phyloP scores from a whole-genome alignment of 1,139 yeast species.

The Sugiyamaella pinicola region DNA sequence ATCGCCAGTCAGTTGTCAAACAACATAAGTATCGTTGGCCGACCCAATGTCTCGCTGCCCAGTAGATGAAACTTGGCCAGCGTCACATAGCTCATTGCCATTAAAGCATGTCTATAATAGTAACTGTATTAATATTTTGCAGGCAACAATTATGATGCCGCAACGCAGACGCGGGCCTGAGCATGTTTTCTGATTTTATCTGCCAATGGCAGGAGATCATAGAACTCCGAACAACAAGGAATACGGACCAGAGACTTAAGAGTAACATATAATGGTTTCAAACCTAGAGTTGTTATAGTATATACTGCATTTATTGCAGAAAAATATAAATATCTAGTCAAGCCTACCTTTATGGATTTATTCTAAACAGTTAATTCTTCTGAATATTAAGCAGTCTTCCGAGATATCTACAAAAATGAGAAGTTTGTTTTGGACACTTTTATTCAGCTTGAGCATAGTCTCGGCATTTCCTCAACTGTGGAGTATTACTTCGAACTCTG shows the following conservation, averaged over 20 bases:
- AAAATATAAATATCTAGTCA: not conserved
- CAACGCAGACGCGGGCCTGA: not conserved
- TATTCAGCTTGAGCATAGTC: slow-evolving; percentile 3
- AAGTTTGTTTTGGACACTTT: slow-evolving; percentile 5
- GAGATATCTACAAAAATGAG: not conserved
- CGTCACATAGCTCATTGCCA: not conserved
- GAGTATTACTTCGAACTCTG: not conserved
- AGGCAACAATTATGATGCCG: not conserved
- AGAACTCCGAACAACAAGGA: not conserved
- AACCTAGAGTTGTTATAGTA: not conserved
- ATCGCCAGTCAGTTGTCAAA: too few relatives aligned
- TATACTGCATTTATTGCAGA: not conserved
- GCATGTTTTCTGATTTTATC: too few relatives aligned
- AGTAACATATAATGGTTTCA: too few relatives aligned
- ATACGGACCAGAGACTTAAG: not conserved
- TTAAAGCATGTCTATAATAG: not conserved
- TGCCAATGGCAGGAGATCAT: not conserved
- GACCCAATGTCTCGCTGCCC: too few relatives aligned
- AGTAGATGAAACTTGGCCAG: not conserved
- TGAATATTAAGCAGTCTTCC: not conserved
- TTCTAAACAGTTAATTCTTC: not conserved
- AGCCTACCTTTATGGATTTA: not conserved
- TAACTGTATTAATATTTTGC: not conserved
- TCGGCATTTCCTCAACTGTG: slow-evolving; percentile 1
- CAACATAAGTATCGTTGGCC: too few relatives aligned